Percentiles rank a stretch among this genome's conserved stretches.
These are phyloP conservation scores for Carex sylvatica DNA, from an alignment of 202 grass and related monocot species.

Conservation along the genomic window DNA sequence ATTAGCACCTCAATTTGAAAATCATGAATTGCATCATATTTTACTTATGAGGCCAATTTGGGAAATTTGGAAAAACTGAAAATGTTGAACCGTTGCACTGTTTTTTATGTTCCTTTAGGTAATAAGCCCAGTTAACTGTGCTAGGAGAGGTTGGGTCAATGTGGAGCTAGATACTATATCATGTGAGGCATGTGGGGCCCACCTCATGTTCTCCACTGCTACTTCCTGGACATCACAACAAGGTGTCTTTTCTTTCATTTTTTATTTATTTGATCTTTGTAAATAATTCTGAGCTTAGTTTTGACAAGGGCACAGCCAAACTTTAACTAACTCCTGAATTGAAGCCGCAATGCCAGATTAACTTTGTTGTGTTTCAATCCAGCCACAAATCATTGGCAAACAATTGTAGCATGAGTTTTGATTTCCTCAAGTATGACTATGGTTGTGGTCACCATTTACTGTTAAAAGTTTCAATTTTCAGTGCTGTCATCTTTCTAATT, in stretches of 20 bases:
- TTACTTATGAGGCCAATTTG: not conserved
- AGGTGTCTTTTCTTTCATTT: conserved; percentile 40
- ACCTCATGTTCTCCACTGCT: conserved; percentile 81
- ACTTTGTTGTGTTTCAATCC: not conserved
- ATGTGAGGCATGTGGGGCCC: conserved; percentile 87
- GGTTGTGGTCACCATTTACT: not conserved
- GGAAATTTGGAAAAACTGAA: not conserved
- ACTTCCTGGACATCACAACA: conserved; percentile 80
- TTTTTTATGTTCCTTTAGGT: conserved; percentile 36
- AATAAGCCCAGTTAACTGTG: conserved; percentile 91
- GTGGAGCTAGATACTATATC: conserved; percentile 81
- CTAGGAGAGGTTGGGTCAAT: conserved; percentile 94
- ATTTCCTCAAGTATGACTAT: not conserved
- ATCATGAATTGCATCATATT: not conserved
- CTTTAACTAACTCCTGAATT: not conserved
- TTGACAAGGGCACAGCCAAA: not conserved
- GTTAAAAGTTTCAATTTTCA: not conserved
- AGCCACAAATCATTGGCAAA: not conserved
- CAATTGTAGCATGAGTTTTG: not conserved
- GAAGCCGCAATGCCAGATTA: not conserved
- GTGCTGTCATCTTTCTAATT: not conserved
- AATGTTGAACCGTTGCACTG: not conserved
- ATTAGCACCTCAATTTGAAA: not conserved
- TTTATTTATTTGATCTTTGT: not conserved
- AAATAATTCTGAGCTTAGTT: not conserved